Evolutionary conservation across 1,284 basidiomycete genomes (phyloP).

Genomic region (Puccinia novopanici): DNA sequence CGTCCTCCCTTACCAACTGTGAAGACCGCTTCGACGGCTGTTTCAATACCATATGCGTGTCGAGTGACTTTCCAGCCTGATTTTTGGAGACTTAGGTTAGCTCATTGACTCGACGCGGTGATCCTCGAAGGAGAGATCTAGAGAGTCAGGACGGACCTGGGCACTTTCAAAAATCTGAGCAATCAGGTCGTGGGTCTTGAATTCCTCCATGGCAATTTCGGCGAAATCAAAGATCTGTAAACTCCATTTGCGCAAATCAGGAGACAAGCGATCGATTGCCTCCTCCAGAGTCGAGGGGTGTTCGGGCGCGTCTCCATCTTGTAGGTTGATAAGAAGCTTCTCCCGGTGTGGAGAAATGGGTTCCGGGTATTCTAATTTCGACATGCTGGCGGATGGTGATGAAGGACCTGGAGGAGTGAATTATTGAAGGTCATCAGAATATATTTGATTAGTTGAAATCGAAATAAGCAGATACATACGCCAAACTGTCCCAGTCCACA

Average conservation of each 20-base stretch:
- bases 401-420: background rate
- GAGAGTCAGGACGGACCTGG: constrained; percentile 50
- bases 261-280: constrained; percentile 26
- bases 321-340: constrained; percentile 26
- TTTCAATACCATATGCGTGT: constrained; percentile 60
- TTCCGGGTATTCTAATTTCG: background rate
- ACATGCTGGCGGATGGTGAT: background rate
- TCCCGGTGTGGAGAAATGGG: background rate
- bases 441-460: background rate
- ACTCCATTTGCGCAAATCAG: constrained; percentile 32
- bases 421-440: background rate
- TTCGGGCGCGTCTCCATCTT: background rate
- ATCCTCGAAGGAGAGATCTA: background rate
- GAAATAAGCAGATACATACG: background rate
- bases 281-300: constrained; percentile 19
- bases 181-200: constrained; percentile 55
- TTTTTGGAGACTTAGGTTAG: constrained; percentile 3
- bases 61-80: constrained; percentile 57
- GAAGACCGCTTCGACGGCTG: constrained; percentile 76
- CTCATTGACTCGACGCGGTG: background rate
- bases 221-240: constrained; percentile 51
- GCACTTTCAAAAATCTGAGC: constrained; percentile 55
- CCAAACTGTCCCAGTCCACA: constrained; percentile 18
- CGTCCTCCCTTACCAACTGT: constrained; percentile 54
- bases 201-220: constrained; percentile 53